Percentiles rank a stretch among this genome's conserved stretches.
phyloP scores from a whole-genome alignment of 2,329 filamentous ascomycete genomes.

The Raffaelea arxii region DNA sequence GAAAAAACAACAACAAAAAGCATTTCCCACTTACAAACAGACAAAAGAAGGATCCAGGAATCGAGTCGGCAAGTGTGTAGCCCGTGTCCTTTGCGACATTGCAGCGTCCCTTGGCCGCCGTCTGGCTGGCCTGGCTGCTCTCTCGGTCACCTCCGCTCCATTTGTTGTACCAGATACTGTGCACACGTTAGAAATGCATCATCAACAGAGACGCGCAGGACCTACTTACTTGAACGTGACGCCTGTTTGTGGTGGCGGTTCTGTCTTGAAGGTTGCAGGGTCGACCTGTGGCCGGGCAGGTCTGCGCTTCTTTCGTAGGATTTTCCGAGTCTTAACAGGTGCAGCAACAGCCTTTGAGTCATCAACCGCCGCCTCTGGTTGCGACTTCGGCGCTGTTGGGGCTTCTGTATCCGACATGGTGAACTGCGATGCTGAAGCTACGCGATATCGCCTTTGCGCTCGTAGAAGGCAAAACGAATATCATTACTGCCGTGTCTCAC shows the following conservation, averaged over 20 bases:
- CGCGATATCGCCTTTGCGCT: no score
- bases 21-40: slow-evolving; percentile 53
- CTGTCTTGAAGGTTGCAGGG: slow-evolving; percentile 67
- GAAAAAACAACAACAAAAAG: slow-evolving; percentile 36
- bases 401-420: no score
- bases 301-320: slow-evolving; percentile 81
- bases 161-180: slow-evolving; percentile 99
- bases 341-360: no score
- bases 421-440: no score
- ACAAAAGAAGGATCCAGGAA: slow-evolving; percentile 81
- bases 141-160: slow-evolving; percentile 94
- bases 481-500: no score
- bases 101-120: slow-evolving; percentile 74
- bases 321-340: slow-evolving; percentile 66
- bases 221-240: slow-evolving; percentile 68
- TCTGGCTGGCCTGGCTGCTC: slow-evolving; percentile 79
- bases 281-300: slow-evolving; percentile 90
- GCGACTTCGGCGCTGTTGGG: no score
- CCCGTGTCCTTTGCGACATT: slow-evolving; percentile 72
- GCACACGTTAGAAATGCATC: background rate
- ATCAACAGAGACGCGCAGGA: background rate
- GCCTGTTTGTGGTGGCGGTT: slow-evolving; percentile 84
- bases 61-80: slow-evolving; percentile 67
- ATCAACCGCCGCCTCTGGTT: no score
- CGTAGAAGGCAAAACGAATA: no score